These are phyloP conservation scores for Pichia kluyveri DNA, from an alignment of 805 yeast genomes.

Conservation along the genomic window DNA sequence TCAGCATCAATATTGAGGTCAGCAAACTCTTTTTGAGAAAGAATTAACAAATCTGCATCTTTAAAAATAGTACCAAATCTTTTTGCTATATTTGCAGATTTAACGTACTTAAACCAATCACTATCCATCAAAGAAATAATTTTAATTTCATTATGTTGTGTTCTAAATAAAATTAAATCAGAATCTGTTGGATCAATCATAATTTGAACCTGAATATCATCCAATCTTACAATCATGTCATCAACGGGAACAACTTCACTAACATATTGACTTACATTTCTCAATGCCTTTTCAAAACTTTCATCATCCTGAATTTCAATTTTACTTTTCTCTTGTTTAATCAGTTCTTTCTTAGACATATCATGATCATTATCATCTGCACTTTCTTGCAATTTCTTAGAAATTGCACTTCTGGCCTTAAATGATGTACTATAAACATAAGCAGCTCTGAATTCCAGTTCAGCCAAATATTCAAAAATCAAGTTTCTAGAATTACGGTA, in stretches of 20 bases:
- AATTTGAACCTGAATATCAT: constrained; percentile 79
- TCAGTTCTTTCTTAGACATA: neutral
- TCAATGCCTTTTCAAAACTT: constrained; percentile 45
- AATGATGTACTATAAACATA: constrained; percentile 27
- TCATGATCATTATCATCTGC: neutral
- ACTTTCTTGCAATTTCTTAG: constrained; percentile 1
- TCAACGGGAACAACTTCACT: constrained; percentile 32
- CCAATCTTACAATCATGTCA: constrained; percentile 56
- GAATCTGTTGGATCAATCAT: constrained; percentile 42
- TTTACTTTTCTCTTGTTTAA: neutral
- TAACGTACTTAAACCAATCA: constrained; percentile 8
- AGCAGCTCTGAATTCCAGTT: constrained; percentile 36
- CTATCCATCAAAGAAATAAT: constrained; percentile 52
- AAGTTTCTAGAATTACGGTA: constrained; percentile 58
- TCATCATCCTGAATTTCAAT: constrained; percentile 7
- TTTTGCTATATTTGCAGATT: constrained; percentile 39
- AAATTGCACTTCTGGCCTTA: constrained; percentile 21
- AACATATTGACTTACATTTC: constrained; percentile 27
- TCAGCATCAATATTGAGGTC: constrained; percentile 29
- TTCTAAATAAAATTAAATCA: constrained; percentile 57
- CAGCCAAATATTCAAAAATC: constrained; percentile 49
- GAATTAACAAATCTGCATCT: constrained; percentile 64
- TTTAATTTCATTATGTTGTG: constrained; percentile 63
- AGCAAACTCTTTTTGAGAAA: constrained; percentile 41
- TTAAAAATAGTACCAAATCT: constrained; percentile 61